Evolutionary conservation across 2,329 filamentous ascomycete species (phyloP).

Genomic region (Cercospora janseana): DNA sequence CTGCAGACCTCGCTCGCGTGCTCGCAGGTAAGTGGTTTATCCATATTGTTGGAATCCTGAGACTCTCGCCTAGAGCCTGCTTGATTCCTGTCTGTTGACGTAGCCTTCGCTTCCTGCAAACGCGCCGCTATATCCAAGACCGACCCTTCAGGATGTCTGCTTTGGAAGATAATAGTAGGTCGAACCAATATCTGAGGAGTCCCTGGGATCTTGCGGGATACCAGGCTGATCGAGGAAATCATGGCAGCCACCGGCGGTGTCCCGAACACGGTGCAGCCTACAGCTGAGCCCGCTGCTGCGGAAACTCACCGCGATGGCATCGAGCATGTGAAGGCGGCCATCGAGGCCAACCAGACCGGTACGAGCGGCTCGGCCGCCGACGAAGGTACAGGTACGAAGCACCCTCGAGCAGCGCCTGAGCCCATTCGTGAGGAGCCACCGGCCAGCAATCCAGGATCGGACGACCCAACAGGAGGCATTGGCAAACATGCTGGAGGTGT

Average conservation of each 20-base stretch:
- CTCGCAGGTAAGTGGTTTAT: background rate
- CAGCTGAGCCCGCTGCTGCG: conserved; percentile 4
- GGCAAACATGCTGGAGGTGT: conserved; percentile 25
- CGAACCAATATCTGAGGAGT: background rate
- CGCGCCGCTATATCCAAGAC: conserved; percentile 2
- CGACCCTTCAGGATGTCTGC: conserved; percentile 5
- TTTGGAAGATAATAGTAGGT: conserved; percentile 10
- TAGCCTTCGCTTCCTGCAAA: conserved; percentile 6
- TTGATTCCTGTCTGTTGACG: conserved; percentile 4
- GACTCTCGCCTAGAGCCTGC: conserved; percentile 8
- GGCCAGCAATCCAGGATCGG: conserved; percentile 26
- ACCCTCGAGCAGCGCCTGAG: conserved; percentile 1
- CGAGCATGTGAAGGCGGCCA: conserved; percentile 27
- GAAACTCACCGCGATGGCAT: conserved; percentile 27
- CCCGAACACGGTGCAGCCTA: conserved; percentile 4
- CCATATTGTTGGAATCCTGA: background rate
- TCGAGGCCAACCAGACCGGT: conserved; percentile 11
- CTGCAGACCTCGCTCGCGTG: conserved; percentile 12
- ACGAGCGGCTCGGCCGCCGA: background rate
- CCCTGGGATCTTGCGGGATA: background rate
- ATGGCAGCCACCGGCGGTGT: conserved; percentile 10
- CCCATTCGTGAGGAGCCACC: conserved; percentile 19
- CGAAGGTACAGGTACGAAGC: conserved; percentile 16
- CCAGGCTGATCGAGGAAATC: conserved; percentile 8
- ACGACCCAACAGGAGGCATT: conserved; percentile 24